Evolutionary conservation across 2,329 filamentous ascomycete species (phyloP).

Genomic region (Fusarium domesticum): DNA sequence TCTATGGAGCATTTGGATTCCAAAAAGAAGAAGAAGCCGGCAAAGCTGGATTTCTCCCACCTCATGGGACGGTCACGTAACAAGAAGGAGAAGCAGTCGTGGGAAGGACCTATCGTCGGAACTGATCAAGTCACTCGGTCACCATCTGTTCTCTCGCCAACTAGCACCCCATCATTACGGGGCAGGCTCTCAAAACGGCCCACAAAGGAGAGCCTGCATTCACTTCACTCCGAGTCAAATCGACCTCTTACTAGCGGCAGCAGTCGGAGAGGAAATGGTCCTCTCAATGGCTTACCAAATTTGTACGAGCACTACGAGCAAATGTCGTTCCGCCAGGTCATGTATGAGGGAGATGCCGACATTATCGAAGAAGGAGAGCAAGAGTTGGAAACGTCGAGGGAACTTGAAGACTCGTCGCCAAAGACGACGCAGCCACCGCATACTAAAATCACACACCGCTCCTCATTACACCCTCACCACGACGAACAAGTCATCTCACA

Average conservation of each 20-base stretch:
- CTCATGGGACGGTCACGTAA: slow-evolving; percentile 37
- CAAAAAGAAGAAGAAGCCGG: slow-evolving; percentile 43
- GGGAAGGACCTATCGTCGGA: slow-evolving; percentile 33
- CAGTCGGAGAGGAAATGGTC: slow-evolving; percentile 19
- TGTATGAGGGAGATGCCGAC: slow-evolving; percentile 23
- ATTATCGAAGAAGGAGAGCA: slow-evolving; percentile 15
- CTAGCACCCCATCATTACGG: slow-evolving; percentile 29
- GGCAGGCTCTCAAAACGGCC: slow-evolving; percentile 35
- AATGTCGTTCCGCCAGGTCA: slow-evolving; percentile 48
- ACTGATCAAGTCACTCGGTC: slow-evolving; percentile 41
- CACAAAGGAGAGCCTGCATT: slow-evolving; percentile 37
- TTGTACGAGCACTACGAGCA: slow-evolving; percentile 59
- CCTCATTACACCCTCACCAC: slow-evolving; percentile 14
- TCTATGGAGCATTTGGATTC: slow-evolving; percentile 21
- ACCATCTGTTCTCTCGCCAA: slow-evolving; percentile 42
- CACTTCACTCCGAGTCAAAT: slow-evolving; percentile 18
- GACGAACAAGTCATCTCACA: slow-evolving; percentile 26
- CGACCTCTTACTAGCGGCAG: slow-evolving; percentile 29
- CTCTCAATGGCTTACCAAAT: slow-evolving; percentile 44
- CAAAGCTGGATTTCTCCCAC: slow-evolving; percentile 48
- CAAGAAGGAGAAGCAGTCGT: slow-evolving; percentile 32
- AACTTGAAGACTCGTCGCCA: slow-evolving; percentile 11
- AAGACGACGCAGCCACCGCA: slow-evolving; percentile 7
- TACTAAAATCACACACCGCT: slow-evolving; percentile 15
- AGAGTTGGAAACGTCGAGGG: slow-evolving; percentile 9